phyloP scores from a whole-genome alignment of 495 filamentous ascomycete species.

The Thozetella sp. region DNA sequence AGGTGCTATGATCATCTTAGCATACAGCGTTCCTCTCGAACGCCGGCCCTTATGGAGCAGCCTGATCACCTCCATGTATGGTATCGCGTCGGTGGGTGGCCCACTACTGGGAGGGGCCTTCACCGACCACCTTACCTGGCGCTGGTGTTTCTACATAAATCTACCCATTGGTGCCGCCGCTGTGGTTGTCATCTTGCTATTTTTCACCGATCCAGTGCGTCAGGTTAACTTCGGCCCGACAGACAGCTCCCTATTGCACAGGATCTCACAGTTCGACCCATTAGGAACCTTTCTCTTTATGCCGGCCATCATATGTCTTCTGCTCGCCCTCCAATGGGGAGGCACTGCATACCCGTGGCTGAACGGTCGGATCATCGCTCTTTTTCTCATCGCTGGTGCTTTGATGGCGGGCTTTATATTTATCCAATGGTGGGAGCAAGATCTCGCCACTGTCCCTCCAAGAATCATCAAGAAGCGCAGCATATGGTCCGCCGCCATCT shows the following conservation, averaged over 20 bases:
- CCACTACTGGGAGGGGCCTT: slow-evolving; percentile 67
- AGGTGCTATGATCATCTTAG: slow-evolving; percentile 79
- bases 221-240: slow-evolving; percentile 33
- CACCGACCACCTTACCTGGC: slow-evolving; percentile 64
- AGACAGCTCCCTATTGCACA: slow-evolving; percentile 25
- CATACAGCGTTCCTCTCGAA: slow-evolving; percentile 70
- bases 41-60: slow-evolving; percentile 75
- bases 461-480: slow-evolving; percentile 71
- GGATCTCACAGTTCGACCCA: slow-evolving; percentile 64
- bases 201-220: slow-evolving; percentile 50
- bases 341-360: slow-evolving; percentile 70
- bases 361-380: slow-evolving; percentile 65
- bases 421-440: slow-evolving; percentile 62
- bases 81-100: slow-evolving; percentile 77
- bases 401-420: slow-evolving; percentile 63
- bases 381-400: slow-evolving; percentile 71
- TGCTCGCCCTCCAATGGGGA: slow-evolving; percentile 90
- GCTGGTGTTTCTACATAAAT: slow-evolving; percentile 87
- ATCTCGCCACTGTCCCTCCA: slow-evolving; percentile 72
- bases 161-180: slow-evolving; percentile 71
- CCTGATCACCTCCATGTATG: slow-evolving; percentile 78
- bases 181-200: slow-evolving; percentile 59
- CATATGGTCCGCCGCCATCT: slow-evolving; percentile 57
- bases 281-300: slow-evolving; percentile 69
- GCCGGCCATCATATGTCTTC: slow-evolving; percentile 67